These are phyloP conservation scores for Ganoderma lingzhi DNA, from an alignment of 1,284 basidiomycete genomes.

Conservation along the genomic window DNA sequence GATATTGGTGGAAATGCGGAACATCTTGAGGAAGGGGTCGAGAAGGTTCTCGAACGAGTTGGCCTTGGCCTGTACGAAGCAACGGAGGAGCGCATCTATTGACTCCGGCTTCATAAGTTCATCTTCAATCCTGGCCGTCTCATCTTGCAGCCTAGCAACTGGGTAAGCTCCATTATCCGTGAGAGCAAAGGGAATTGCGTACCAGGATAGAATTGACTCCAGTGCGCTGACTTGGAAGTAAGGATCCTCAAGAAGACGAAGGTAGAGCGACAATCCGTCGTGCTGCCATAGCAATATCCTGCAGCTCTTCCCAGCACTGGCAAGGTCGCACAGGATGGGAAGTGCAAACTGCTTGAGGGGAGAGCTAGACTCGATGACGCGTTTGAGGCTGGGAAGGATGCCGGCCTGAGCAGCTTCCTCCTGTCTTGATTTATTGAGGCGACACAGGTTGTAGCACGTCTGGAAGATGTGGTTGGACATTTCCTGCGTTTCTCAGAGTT, in stretches of 20 bases:
- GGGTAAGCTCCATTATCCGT: conserved; percentile 5
- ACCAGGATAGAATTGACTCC: conserved; percentile 93
- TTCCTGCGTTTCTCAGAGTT: conserved; percentile 64
- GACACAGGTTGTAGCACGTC: conserved; percentile 93
- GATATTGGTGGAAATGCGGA: conserved; percentile 80
- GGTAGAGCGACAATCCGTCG: conserved; percentile 84
- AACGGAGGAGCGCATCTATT: conserved; percentile 78
- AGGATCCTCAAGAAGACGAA: conserved; percentile 87
- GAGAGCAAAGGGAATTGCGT: conserved; percentile 34
- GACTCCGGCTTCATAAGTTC: conserved; percentile 77
- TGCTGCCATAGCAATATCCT: conserved; percentile 90
- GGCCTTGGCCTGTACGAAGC: conserved; percentile 89
- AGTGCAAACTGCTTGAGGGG: conserved; percentile 97
- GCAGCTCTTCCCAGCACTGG: conserved; percentile 92
- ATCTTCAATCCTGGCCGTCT: conserved; percentile 93
- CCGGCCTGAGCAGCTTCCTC: conserved; percentile 97
- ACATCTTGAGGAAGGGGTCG: conserved; percentile 92
- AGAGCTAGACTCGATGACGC: conserved; percentile 86
- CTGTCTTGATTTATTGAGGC: conserved; percentile 93
- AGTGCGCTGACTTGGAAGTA: conserved; percentile 97
- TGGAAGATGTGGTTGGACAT: conserved; percentile 95
- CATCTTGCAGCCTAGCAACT: conserved; percentile 86
- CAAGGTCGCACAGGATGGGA: conserved; percentile 95
- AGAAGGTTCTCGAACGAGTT: conserved; percentile 96
- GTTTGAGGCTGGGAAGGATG: conserved; percentile 90